Base-by-base conservation (phyloP, 2,329 filamentous ascomycete genomes). In the Ascochyta pisi region DNA sequence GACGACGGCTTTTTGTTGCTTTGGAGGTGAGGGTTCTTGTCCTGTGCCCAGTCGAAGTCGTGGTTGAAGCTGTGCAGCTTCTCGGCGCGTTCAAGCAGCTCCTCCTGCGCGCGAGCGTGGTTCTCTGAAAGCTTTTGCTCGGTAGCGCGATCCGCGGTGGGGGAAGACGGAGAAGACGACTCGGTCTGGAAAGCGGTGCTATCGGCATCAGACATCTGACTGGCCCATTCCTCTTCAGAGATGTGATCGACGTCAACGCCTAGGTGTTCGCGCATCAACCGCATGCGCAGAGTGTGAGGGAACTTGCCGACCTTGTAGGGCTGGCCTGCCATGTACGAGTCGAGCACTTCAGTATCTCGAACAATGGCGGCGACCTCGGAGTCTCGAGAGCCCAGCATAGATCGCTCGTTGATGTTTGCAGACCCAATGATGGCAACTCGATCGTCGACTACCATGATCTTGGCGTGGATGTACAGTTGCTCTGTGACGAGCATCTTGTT, bases 321-420 rank as follows among this genome's bases (percentile, higher is more conserved):
- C 67, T 89, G 83, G 34, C 93, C 93, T 47, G 86, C 92, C 95
- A 99, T 98, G 49, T 85, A 90, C 6, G 93, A 96, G 82, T 87
- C 88, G 54, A 97, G 85, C 86, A 96, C 92, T 73, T 97, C 92
- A 1, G 91, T 94, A 73, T 99, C 95, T 49, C 94, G 87, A 38
- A 99, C 90, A 39, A 98, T 84, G 6, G 93, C 89, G 5, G 94
- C 95, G 60, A 91, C 87, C 76, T 99, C 95, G 0, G 94, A 97
- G 75, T 99, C 95, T 68, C 95, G 86, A 44, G 86, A 89, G 8
- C 95, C 95, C 58, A 97, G 77, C 92, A 98, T 92, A 6, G 94
- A 98, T 41, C 95, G 88, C 76, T 99, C 95, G 68, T 99, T 99
- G 81, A 99, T 98, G 73, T 99, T 99, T 49, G 95, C 95, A 41